Evolutionary conservation across 306 rosid genomes (phyloP).

Genomic region (Pachyrhizus erosus): DNA sequence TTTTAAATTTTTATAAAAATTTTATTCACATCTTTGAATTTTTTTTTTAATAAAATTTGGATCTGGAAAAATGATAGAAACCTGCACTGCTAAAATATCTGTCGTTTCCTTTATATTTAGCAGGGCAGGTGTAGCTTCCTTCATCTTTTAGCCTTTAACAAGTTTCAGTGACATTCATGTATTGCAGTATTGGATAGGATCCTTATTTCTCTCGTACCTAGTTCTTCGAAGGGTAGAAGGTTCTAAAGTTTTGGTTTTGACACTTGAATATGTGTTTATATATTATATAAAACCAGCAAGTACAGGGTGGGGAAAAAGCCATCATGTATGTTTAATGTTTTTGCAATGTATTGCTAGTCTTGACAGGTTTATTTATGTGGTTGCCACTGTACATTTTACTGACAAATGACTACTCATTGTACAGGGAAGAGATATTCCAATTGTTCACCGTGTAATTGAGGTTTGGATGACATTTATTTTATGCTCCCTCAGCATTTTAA

Average conservation of each 20-base stretch:
- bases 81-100: too few relatives aligned
- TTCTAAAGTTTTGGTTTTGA: neutral
- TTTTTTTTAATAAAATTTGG: too few relatives aligned
- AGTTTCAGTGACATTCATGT: too few relatives aligned
- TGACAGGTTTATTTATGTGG: neutral
- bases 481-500: neutral
- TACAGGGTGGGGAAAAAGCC: neutral
- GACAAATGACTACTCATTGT: conserved; percentile 33
- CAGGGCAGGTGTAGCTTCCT: too few relatives aligned
- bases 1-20: too few relatives aligned
- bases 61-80: too few relatives aligned
- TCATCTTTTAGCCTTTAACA: too few relatives aligned
- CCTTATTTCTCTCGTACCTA: neutral
- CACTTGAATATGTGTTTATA: conserved; percentile 1
- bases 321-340: neutral
- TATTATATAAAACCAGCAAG: neutral
- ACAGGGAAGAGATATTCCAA: conserved; percentile 79
- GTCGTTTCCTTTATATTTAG: too few relatives aligned
- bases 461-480: conserved; percentile 42
- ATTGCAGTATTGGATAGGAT: neutral
- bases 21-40: too few relatives aligned
- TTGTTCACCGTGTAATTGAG: conserved; percentile 83
- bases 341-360: neutral
- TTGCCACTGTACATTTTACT: conserved; percentile 27
- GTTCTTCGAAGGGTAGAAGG: neutral